Conservation (phyloP, 225 moss, liverwort and hornwort species). For the Pleurozium schreberi region DNA sequence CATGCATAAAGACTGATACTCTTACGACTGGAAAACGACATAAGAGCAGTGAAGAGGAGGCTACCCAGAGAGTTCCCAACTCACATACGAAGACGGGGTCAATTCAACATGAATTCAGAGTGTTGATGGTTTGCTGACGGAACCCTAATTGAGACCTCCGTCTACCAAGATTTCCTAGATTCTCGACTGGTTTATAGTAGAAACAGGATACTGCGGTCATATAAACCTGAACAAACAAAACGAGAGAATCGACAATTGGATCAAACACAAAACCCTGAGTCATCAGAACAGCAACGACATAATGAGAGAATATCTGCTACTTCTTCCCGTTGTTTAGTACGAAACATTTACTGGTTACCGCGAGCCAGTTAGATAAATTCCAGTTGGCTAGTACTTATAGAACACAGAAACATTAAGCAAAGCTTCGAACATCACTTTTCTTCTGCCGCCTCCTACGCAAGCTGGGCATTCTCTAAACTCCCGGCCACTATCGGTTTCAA, state of each 20-base stretch:
- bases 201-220: background rate
- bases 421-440: background rate
- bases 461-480: background rate
- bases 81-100: background rate
- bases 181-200: background rate
- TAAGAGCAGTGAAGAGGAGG: background rate
- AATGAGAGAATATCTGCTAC: background rate
- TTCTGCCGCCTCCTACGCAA: background rate
- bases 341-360: background rate
- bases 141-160: background rate
- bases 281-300: background rate
- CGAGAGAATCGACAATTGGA: background rate
- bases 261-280: background rate
- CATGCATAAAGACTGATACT: background rate
- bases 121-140: background rate
- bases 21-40: background rate
- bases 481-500: background rate
- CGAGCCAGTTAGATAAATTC: background rate
- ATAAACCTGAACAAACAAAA: background rate
- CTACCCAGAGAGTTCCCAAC: background rate
- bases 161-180: background rate
- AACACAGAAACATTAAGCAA: background rate
- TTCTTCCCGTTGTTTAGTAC: background rate
- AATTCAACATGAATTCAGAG: background rate
- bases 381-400: background rate